These are phyloP conservation scores for Colletotrichum orbiculare DNA, from an alignment of 2,329 filamentous ascomycete genomes.

Conservation along the genomic window DNA sequence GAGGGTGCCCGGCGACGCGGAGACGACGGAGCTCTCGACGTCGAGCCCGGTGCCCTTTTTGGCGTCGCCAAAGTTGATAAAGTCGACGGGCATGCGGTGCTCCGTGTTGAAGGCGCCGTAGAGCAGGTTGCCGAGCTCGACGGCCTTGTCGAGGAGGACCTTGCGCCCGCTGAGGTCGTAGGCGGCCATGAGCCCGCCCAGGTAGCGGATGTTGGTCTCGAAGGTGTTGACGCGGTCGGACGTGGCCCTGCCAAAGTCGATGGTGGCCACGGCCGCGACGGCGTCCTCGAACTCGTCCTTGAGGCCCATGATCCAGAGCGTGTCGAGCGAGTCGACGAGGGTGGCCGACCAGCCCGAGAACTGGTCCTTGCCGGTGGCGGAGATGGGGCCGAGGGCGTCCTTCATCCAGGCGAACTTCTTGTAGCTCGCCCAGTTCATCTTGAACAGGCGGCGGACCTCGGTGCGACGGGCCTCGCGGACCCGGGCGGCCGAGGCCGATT, in stretches of 20 bases:
- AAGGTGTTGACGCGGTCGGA: slow-evolving; percentile 66
- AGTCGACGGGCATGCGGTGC: slow-evolving; percentile 69
- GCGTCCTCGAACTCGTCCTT: slow-evolving; percentile 62
- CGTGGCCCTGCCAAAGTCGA: slow-evolving; percentile 59
- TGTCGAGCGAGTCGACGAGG: slow-evolving; percentile 59
- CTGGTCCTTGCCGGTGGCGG: slow-evolving; percentile 49
- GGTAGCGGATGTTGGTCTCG: slow-evolving; percentile 77
- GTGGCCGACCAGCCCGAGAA: slow-evolving; percentile 62
- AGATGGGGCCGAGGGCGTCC: slow-evolving; percentile 57
- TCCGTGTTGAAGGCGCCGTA: slow-evolving; percentile 76
- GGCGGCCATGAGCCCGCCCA: slow-evolving; percentile 75
- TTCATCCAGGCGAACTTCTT: slow-evolving; percentile 57
- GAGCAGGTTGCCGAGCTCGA: slow-evolving; percentile 71
- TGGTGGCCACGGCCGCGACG: slow-evolving; percentile 53
- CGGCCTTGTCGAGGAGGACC: slow-evolving; percentile 68
- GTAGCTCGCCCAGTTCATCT: slow-evolving; percentile 55
- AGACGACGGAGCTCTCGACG: slow-evolving; percentile 52
- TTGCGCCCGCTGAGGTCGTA: slow-evolving; percentile 72
- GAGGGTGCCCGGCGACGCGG: slow-evolving; percentile 69
- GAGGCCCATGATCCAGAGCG: slow-evolving; percentile 66
- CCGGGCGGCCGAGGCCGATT: slow-evolving; percentile 38
- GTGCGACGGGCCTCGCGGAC: slow-evolving; percentile 47
- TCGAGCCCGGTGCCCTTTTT: slow-evolving; percentile 48
- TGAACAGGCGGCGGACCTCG: slow-evolving; percentile 48
- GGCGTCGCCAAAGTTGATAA: slow-evolving; percentile 56